Evolutionary conservation across 176 grass and related monocot genomes (phyloP).

Genomic region (Bothriochloa decipiens): DNA sequence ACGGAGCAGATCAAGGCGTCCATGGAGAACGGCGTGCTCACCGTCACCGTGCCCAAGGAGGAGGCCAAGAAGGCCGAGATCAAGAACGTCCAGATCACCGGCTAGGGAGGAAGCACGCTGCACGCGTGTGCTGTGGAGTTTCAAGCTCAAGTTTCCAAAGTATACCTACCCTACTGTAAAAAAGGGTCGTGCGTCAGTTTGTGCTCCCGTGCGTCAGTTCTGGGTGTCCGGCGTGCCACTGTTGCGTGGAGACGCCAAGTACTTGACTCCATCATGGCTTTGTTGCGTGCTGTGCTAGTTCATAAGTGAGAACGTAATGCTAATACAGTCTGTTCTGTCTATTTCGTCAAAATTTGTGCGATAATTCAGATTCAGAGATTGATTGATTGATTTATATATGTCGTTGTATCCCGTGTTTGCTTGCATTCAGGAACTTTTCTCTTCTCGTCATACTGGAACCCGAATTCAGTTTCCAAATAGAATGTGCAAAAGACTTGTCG

Average conservation of each 20-base stretch:
- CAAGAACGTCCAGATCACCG: slow-evolving; percentile 41
- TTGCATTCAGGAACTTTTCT: background rate
- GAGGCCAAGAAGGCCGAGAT: slow-evolving; percentile 33
- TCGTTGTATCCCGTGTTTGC: background rate
- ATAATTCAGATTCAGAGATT: background rate
- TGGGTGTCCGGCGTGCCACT: background rate
- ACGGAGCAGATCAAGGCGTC: background rate
- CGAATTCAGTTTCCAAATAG: too few relatives aligned
- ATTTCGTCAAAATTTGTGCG: background rate
- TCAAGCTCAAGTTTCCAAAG: background rate
- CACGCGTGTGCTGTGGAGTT: background rate
- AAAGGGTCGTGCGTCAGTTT: too few relatives aligned
- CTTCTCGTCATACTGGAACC: too few relatives aligned
- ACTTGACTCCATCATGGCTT: background rate
- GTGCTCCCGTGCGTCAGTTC: background rate
- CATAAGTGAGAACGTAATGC: background rate
- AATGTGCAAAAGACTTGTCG: too few relatives aligned
- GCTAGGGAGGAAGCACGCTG: background rate
- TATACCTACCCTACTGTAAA: background rate
- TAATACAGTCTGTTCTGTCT: background rate
- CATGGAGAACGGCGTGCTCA: slow-evolving; percentile 48
- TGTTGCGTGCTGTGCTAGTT: background rate
- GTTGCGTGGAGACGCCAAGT: background rate
- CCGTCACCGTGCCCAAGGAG: slow-evolving; percentile 41
- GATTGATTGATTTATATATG: background rate